phyloP scores from a whole-genome alignment of 139 green algal genomes.

The Chara braunii region DNA sequence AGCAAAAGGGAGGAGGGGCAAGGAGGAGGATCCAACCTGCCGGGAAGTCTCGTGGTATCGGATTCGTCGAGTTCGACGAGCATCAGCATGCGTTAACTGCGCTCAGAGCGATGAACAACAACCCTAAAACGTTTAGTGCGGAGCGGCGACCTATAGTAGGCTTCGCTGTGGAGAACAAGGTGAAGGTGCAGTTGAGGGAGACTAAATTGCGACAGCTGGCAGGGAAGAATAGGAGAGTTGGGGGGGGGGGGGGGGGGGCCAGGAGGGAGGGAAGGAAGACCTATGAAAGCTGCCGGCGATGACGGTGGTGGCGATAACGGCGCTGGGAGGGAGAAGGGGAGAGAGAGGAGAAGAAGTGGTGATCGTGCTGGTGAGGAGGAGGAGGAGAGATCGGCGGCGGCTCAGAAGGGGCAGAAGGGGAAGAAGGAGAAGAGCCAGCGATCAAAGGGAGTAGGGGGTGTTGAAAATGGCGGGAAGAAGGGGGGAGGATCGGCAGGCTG shows the following conservation, averaged over 20 bases:
- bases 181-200: background rate
- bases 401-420: background rate
- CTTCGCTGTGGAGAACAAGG: slow-evolving; percentile 29
- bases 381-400: background rate
- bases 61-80: slow-evolving; percentile 84
- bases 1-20: no score
- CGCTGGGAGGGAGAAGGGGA: background rate
- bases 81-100: slow-evolving; percentile 79
- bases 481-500: background rate
- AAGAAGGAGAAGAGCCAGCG: background rate
- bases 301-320: background rate
- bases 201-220: background rate
- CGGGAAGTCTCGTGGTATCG: slow-evolving; percentile 61
- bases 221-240: background rate
- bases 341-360: background rate
- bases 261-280: background rate
- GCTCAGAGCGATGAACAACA: slow-evolving; percentile 94
- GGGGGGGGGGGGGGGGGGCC: background rate
- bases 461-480: background rate
- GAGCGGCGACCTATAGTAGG: slow-evolving; percentile 22
- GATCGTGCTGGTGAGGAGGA: background rate
- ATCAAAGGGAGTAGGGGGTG: background rate
- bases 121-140: slow-evolving; percentile 49
- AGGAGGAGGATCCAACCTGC: no score
- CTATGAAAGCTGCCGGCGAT: background rate